Evolutionary conservation across 2,329 filamentous ascomycete species (phyloP).

Genomic region (Sarocladium strictum): DNA sequence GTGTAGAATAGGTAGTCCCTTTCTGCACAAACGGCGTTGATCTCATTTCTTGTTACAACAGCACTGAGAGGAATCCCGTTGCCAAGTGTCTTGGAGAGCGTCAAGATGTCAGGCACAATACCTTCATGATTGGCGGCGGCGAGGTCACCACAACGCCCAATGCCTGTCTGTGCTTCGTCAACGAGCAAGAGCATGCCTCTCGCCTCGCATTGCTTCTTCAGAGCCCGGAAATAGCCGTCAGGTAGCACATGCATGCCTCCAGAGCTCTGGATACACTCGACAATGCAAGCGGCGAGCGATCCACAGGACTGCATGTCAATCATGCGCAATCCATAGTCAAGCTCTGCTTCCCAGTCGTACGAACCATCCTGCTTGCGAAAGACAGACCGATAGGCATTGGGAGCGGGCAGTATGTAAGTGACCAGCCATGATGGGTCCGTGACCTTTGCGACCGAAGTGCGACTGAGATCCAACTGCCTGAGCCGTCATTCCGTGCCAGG

Average conservation of each 20-base stretch:
- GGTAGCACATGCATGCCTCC: constrained; percentile 57
- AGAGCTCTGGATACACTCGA: constrained; percentile 55
- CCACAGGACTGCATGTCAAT: constrained; percentile 54
- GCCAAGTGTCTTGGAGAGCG: constrained; percentile 55
- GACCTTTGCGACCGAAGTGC: constrained; percentile 45
- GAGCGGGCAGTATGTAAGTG: constrained; percentile 51
- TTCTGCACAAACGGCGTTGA: constrained; percentile 42
- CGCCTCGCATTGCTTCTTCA: constrained; percentile 48
- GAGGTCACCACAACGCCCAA: constrained; percentile 52
- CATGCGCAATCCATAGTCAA: constrained; percentile 54
- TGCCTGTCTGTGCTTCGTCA: constrained; percentile 56
- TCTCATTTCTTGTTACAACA: constrained; percentile 48
- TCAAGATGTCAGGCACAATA: constrained; percentile 52
- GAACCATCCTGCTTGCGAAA: constrained; percentile 56
- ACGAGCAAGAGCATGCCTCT: constrained; percentile 55
- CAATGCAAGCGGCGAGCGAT: constrained; percentile 56
- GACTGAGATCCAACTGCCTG: constrained; percentile 49
- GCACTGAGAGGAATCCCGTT: constrained; percentile 54
- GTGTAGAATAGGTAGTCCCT: constrained; percentile 52
- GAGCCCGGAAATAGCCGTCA: constrained; percentile 48
- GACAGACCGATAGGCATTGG: constrained; percentile 54
- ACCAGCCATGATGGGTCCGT: constrained; percentile 46
- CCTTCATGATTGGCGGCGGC: constrained; percentile 52
- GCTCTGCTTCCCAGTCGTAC: constrained; percentile 57
- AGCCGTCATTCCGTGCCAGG: constrained; percentile 57